A percentile compares a stretch with the other conserved stretches of the same genome.
Evolutionary conservation across 2,329 filamentous ascomycete genomes (phyloP).

Genomic region (Lasiodiplodia citricola): DNA sequence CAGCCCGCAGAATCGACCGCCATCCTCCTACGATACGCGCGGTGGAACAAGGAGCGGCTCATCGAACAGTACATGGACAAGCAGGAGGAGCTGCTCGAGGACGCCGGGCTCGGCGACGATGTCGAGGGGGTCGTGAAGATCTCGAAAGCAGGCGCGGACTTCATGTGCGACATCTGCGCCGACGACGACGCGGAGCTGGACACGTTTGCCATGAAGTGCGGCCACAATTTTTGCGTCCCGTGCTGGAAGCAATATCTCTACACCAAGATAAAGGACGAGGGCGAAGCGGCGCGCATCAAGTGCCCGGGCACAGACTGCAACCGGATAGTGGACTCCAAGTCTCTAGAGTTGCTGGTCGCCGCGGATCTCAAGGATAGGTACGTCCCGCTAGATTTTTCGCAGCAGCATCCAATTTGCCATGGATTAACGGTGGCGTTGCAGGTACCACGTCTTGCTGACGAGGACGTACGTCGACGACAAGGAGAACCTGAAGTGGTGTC

Average conservation of each 20-base stretch:
- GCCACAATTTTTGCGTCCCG: slow-evolving; percentile 88
- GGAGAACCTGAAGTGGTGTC: slow-evolving; percentile 95
- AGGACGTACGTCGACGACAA: slow-evolving; percentile 97
- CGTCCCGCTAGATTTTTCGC: slow-evolving; percentile 27
- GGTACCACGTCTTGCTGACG: slow-evolving; percentile 86
- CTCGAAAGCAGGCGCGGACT: slow-evolving; percentile 69
- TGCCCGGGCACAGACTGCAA: slow-evolving; percentile 89
- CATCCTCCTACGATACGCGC: slow-evolving; percentile 84
- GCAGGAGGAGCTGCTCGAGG: slow-evolving; percentile 78
- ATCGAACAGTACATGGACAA: slow-evolving; percentile 97
- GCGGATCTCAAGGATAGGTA: slow-evolving; percentile 62
- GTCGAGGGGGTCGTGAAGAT: slow-evolving; percentile 64
- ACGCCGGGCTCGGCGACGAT: slow-evolving; percentile 74
- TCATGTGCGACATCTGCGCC: slow-evolving; percentile 94
- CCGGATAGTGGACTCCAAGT: slow-evolving; percentile 88
- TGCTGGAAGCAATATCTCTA: slow-evolving; percentile 91
- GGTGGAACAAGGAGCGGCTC: slow-evolving; percentile 95
- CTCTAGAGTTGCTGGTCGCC: slow-evolving; percentile 75
- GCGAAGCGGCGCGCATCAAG: slow-evolving; percentile 91
- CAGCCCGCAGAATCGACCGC: slow-evolving; percentile 88
- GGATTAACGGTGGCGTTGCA: slow-evolving; percentile 37
- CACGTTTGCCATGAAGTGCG: slow-evolving; percentile 94
- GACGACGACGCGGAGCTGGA: slow-evolving; percentile 79
- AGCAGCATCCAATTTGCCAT: background rate
- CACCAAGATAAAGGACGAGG: slow-evolving; percentile 94